Base-by-base conservation (phyloP, 2,329 filamentous ascomycete species). In the Fusarium odoratissimum region DNA sequence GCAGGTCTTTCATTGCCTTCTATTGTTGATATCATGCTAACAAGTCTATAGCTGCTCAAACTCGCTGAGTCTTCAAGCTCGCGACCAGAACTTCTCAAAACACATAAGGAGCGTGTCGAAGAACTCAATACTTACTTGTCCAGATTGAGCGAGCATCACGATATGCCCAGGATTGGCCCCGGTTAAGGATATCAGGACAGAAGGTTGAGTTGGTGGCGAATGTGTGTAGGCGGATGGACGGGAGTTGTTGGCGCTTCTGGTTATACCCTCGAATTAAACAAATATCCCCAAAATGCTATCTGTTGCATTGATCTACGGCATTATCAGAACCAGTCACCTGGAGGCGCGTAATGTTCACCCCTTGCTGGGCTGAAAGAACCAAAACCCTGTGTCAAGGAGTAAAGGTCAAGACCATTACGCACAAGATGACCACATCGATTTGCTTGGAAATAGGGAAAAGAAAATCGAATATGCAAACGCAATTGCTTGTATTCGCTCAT, bases 71-170 rank as follows among this genome's bases (percentile, higher is more conserved):
- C 85, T 7, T 85, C 86, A 5, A 83, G 83, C 11, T 80, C 85
- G 12, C 82, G 86, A 52, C 90, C 92, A 19, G 95, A 98, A 80
- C 92, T 97, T 21, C 90, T 95, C 75, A 98, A 98, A 86, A 97
- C 95, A 35, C 96, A 99, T 83, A 98, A 98, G 81, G 93, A 99
- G 85, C 91, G 94, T 16, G 95, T 99, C 46, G 95, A 98, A 82
- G 95, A 98, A 81, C 85, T 98, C 76, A 99, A 99, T 81, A 94
- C 93, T 72, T 98, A 98, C 81, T 85, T 99, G 40, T 96, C 94
- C 73, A 93, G 91, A 74, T 83, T 99, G 78, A 97, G 94, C 83
- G 96, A 99, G 83, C 96, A 99, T 84, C 95, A 99, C 82, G 96
- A 99, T 81, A 99, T 99, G 95, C 89, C 89, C 76, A 90, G 90